Evolutionary conservation across 2,329 filamentous ascomycete genomes (phyloP).

Genomic region (Phaeosphaeriaceae sp.): DNA sequence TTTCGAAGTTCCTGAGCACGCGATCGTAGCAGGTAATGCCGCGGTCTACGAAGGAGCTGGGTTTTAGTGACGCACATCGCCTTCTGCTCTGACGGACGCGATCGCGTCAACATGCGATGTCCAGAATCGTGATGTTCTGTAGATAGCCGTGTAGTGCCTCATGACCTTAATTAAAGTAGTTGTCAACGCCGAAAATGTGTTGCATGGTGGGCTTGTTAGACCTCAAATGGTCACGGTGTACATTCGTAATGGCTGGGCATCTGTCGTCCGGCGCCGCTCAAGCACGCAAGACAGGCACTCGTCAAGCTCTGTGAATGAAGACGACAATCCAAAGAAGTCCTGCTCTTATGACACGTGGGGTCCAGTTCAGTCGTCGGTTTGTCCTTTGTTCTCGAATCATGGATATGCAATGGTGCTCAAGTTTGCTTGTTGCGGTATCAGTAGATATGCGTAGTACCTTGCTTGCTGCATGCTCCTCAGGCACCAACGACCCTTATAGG

Average conservation of each 20-base stretch:
- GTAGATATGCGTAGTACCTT: background rate
- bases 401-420: background rate
- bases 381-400: background rate
- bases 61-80: no score
- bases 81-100: no score
- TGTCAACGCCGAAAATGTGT: no score
- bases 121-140: no score
- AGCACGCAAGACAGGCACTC: background rate
- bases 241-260: background rate
- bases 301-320: background rate
- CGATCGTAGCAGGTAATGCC: background rate
- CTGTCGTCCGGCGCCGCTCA: background rate
- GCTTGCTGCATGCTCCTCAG: background rate
- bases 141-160: no score
- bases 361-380: background rate
- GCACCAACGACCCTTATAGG: background rate
- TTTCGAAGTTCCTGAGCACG: conserved; percentile 5
- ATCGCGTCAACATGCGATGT: no score
- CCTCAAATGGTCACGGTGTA: no score
- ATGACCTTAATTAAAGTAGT: no score
- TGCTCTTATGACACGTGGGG: background rate
- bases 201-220: no score
- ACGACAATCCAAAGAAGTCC: background rate
- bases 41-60: no score
- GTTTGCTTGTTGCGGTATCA: background rate